These are phyloP conservation scores for Beauveria australis DNA, from an alignment of 2,329 filamentous ascomycete species.

Conservation along the genomic window DNA sequence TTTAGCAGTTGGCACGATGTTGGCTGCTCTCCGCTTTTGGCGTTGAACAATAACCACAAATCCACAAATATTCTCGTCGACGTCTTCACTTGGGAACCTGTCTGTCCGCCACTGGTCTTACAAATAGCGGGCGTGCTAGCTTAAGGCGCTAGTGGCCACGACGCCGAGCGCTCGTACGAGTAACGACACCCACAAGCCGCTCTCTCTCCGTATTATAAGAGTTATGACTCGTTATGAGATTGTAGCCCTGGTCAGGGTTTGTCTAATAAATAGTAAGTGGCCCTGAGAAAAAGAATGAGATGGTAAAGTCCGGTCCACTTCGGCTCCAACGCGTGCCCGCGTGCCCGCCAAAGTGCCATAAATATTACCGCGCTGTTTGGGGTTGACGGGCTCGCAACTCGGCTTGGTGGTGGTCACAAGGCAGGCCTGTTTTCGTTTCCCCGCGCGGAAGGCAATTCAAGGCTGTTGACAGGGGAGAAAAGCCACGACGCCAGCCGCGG, in stretches of 20 bases:
- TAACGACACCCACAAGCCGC: not conserved
- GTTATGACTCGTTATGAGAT: slow-evolving; percentile 3
- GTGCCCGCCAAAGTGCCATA: not conserved
- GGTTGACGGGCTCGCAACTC: not conserved
- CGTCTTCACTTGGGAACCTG: not conserved
- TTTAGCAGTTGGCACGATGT: not conserved
- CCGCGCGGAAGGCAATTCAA: not conserved
- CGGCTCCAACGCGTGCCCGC: not conserved
- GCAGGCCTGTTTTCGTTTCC: not conserved
- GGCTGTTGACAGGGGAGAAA: not conserved
- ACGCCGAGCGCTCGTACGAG: slow-evolving; percentile 1
- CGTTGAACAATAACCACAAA: not conserved
- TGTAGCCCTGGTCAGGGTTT: not conserved
- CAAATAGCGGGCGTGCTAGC: not conserved
- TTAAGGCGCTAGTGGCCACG: not conserved
- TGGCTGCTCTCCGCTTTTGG: not conserved
- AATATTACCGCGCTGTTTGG: not conserved
- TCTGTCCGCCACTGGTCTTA: too few species aligned
- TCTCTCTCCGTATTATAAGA: not conserved
- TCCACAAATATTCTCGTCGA: not conserved
- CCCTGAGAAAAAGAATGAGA: not conserved
- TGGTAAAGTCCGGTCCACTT: not conserved
- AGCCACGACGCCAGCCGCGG: slow-evolving; percentile 7
- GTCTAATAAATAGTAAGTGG: not conserved
- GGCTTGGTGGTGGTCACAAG: not conserved